A percentile compares a stretch with the other conserved stretches of the same genome.
These are phyloP conservation scores for Verbena officinalis DNA, from an alignment of 257 asterid genomes.

Conservation along the genomic window DNA sequence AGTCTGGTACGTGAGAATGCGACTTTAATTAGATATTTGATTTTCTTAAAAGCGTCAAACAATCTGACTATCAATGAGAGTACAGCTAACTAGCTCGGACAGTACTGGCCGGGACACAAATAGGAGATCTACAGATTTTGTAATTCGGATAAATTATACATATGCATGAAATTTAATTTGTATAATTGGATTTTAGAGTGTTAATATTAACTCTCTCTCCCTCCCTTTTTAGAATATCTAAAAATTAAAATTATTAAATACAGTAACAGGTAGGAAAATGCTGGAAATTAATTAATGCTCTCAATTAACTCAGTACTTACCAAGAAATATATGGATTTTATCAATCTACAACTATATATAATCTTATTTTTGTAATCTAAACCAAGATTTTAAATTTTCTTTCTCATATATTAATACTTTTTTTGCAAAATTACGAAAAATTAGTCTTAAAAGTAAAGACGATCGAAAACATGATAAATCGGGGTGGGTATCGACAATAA, in stretches of 20 bases:
- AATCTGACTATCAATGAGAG: no score
- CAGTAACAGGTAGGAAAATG: conserved; percentile 20
- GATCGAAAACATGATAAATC: background rate
- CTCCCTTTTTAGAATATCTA: no score
- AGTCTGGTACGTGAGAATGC: background rate
- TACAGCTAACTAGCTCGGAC: no score
- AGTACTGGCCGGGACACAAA: no score
- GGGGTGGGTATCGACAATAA: no score
- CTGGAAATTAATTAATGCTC: conserved; percentile 15
- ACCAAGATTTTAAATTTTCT: conserved; percentile 16
- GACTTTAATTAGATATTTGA: background rate
- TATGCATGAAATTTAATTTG: no score
- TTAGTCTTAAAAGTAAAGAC: background rate
- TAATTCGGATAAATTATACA: no score
- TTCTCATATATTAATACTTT: conserved; percentile 8
- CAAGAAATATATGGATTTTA: conserved; percentile 15
- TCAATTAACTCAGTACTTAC: conserved; percentile 12
- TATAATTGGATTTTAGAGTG: no score
- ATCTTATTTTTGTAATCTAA: conserved; percentile 5
- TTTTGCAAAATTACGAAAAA: background rate
- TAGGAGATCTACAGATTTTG: no score
- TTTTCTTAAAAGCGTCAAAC: background rate
- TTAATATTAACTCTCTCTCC: no score
- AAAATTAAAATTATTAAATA: no score
- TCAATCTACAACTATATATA: background rate